phyloP scores from a whole-genome alignment of 768 basidiomycete genomes.

The Pleurotus sapidus region DNA sequence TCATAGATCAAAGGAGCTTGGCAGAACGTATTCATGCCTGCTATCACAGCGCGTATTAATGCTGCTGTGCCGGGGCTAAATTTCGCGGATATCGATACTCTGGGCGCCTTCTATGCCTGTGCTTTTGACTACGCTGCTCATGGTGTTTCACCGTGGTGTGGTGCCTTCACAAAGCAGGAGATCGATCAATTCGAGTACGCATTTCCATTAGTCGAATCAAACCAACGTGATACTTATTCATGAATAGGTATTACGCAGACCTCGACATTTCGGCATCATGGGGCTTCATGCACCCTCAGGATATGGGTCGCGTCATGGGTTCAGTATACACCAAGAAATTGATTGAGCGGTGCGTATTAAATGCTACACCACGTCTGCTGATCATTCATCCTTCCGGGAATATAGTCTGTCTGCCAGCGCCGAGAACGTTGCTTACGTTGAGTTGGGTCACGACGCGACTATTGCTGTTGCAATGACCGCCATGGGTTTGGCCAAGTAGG shows the following conservation, averaged over 20 bases:
- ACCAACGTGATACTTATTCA: not conserved
- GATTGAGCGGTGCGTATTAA: slow-evolving; percentile 27
- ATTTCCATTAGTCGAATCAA: not conserved
- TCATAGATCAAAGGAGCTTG: slow-evolving; percentile 20
- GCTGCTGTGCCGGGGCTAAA: slow-evolving; percentile 27
- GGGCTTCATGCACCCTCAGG: slow-evolving; percentile 28
- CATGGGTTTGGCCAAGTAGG: slow-evolving; percentile 34
- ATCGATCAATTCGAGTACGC: slow-evolving; percentile 32
- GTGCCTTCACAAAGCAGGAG: slow-evolving; percentile 30
- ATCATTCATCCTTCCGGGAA: slow-evolving; percentile 10
- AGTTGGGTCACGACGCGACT: slow-evolving; percentile 41
- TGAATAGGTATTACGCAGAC: slow-evolving; percentile 34
- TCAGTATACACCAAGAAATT: slow-evolving; percentile 36
- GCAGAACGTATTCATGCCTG: slow-evolving; percentile 28
- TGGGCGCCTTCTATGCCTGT: slow-evolving; percentile 40
- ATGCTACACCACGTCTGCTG: not conserved
- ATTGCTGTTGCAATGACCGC: slow-evolving; percentile 35
- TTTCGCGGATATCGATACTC: slow-evolving; percentile 27
- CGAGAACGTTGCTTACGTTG: slow-evolving; percentile 29
- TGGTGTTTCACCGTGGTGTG: slow-evolving; percentile 37
- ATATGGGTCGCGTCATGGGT: slow-evolving; percentile 32
- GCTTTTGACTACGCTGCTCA: slow-evolving; percentile 38
- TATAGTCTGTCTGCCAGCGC: slow-evolving; percentile 30
- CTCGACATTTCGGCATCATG: slow-evolving; percentile 32
- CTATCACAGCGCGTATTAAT: slow-evolving; percentile 31